Evolutionary conservation across 345 rosid species (phyloP).

Genomic region (Mangifera indica): DNA sequence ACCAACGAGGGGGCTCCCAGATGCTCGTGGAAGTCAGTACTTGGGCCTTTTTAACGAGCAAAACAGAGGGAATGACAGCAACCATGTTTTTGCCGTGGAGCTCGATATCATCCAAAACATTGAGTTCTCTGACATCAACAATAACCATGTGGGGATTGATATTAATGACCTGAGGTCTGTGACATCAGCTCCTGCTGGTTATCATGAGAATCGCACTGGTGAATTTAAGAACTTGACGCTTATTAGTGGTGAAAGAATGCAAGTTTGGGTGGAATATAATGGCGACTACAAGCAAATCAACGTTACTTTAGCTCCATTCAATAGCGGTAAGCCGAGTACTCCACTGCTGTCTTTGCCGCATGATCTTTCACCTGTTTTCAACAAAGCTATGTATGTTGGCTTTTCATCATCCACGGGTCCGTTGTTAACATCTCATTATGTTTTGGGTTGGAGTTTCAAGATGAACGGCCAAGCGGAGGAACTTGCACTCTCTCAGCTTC

Average conservation of each 20-base stretch:
- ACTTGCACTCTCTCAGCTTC: conserved; percentile 50
- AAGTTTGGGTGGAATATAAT: conserved; percentile 52
- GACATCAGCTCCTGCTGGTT: conserved; percentile 37
- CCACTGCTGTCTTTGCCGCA: conserved; percentile 42
- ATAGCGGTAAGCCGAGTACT: conserved; percentile 32
- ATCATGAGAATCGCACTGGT: conserved; percentile 24
- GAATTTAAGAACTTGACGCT: conserved; percentile 30
- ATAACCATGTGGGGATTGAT: conserved; percentile 68
- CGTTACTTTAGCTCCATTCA: conserved; percentile 42
- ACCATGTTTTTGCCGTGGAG: conserved; percentile 56
- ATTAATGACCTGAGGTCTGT: conserved; percentile 45
- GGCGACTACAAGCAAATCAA: conserved; percentile 25
- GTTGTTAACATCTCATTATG: conserved; percentile 37
- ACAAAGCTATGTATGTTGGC: conserved; percentile 52
- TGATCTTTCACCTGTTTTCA: conserved; percentile 46
- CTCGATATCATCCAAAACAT: conserved; percentile 41
- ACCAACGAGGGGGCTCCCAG: conserved; percentile 41
- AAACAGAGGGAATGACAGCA: conserved; percentile 37
- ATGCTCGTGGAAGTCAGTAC: conserved; percentile 30
- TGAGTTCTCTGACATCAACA: conserved; percentile 41
- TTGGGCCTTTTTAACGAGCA: conserved; percentile 47
- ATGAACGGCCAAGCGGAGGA: conserved; percentile 43
- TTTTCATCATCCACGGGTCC: conserved; percentile 66
- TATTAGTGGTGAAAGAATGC: conserved; percentile 35
- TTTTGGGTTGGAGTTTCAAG: conserved; percentile 72